phyloP scores from a whole-genome alignment of 2,329 filamentous ascomycete genomes.

The Venturiaceae sp. region DNA sequence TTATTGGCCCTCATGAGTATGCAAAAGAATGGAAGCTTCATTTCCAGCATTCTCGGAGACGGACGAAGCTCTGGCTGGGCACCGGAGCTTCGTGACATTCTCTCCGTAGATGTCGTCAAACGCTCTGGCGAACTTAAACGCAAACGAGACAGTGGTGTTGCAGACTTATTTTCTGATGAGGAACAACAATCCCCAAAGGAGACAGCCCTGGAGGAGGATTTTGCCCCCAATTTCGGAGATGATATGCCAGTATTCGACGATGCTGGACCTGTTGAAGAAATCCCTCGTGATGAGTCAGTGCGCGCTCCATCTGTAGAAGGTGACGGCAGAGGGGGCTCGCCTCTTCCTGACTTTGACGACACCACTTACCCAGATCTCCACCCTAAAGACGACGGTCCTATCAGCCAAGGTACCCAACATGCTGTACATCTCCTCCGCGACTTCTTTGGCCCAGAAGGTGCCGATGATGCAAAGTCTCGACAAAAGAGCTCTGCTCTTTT shows the following conservation, averaged over 20 bases:
- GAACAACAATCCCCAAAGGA: slow-evolving; percentile 37
- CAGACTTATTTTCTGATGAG: slow-evolving; percentile 63
- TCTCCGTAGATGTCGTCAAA: slow-evolving; percentile 76
- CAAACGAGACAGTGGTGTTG: slow-evolving; percentile 82
- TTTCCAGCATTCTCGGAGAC: slow-evolving; percentile 76
- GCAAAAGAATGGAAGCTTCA: slow-evolving; percentile 84
- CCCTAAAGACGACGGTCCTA: slow-evolving; percentile 73
- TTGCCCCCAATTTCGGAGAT: slow-evolving; percentile 13
- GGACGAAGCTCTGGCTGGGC: slow-evolving; percentile 74
- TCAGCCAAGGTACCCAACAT: slow-evolving; percentile 87
- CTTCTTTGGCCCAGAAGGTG: slow-evolving; percentile 68
- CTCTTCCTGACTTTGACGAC: slow-evolving; percentile 53
- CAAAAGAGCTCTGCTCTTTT: slow-evolving; percentile 73
- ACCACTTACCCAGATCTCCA: slow-evolving; percentile 67
- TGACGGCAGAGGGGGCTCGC: slow-evolving; percentile 30
- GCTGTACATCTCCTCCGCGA: slow-evolving; percentile 92
- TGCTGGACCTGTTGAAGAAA: slow-evolving; percentile 22
- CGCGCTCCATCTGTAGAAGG: slow-evolving; percentile 15
- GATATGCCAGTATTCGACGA: slow-evolving; percentile 21
- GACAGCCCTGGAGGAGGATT: slow-evolving; percentile 33
- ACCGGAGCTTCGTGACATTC: slow-evolving; percentile 80
- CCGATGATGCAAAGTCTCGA: slow-evolving; percentile 58
- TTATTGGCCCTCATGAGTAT: slow-evolving; percentile 82
- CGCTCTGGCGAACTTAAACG: slow-evolving; percentile 76
- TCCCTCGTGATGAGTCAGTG: slow-evolving; percentile 12